These are phyloP conservation scores for Pestalotiopsis sp. DNA, from an alignment of 2,329 filamentous ascomycete species.

Conservation along the genomic window DNA sequence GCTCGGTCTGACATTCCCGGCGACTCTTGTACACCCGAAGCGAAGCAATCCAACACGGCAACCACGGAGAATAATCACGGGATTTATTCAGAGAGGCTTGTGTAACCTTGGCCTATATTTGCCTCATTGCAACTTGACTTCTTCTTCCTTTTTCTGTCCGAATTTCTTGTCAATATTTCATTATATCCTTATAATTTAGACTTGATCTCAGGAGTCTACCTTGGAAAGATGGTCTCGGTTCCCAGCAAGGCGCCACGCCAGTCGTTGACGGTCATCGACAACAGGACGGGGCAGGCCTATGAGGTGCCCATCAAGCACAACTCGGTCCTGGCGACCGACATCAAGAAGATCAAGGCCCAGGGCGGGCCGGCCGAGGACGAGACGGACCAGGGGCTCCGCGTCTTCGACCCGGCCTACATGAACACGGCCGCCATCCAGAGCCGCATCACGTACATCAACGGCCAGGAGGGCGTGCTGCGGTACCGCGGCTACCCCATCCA, in stretches of 20 bases:
- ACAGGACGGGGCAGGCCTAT: constrained; percentile 50
- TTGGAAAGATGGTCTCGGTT: constrained; percentile 27
- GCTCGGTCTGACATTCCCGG: background rate
- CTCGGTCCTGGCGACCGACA: constrained; percentile 51
- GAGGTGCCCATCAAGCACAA: constrained; percentile 53
- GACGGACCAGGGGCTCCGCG: constrained; percentile 49
- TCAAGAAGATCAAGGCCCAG: constrained; percentile 51
- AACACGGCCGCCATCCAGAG: constrained; percentile 54
- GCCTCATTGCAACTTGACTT: background rate
- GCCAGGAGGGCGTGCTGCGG: constrained; percentile 51
- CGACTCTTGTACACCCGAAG: constrained; percentile 8
- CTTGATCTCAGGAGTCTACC: background rate
- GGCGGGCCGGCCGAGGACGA: constrained; percentile 43
- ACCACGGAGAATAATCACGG: background rate
- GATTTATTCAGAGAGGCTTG: background rate
- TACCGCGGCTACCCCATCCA: constrained; percentile 56
- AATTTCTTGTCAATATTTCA: background rate
- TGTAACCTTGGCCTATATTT: constrained; percentile 1
- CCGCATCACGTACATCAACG: constrained; percentile 56
- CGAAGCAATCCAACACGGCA: background rate
- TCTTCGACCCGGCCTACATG: constrained; percentile 56
- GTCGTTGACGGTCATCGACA: constrained; percentile 48
- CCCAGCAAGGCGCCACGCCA: constrained; percentile 28
- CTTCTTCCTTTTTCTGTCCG: background rate
- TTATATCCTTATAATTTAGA: background rate